Evolutionary conservation across 345 rosid species (phyloP), one percentile per base, ranked within the genome.

Genomic region (Theobroma cacao): DNA sequence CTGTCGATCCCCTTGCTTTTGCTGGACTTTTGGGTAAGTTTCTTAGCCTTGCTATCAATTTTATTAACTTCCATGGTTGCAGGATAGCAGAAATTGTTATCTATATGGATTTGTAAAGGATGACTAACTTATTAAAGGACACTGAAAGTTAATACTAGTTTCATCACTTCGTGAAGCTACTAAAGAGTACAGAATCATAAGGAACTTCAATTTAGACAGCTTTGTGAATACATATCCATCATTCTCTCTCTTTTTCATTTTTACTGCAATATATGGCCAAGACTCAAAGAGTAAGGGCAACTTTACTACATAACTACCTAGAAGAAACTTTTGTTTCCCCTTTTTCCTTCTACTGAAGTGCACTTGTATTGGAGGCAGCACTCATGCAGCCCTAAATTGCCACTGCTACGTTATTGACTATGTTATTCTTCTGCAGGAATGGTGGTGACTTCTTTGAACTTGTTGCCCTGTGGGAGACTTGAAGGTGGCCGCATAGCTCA

Each of bases 401-500:
- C 8, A 58, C 15, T 12, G 28, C 1, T 30, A 26, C 1, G 4
- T 12, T 2, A 67, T 67, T 65, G 28, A 75, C 70, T 55, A 10
- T 1, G 13, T 11, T 28, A 17, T 60, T 41, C 52, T 22, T 71
- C 1, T 81, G 77, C 90, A 95, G 98, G 98, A 76, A 95, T 92
- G 99, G 98, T 93, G 78, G 98, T 93, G 53, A 92, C 98, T 58
- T 95, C 98, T 43, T 81, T 93, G 81, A 95, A 95, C 88, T 80
- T 95, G 48, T 85, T 95, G 80, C 99, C 99, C 0, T 95, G 99
- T 24, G 98, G 99, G 63, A 90, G 96, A 70, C 99, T 95, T 0
- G 97, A 93, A 87, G 99, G 99, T 48, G 99, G 99, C 4, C 90
- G 98, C n/a, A 92, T 93, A 0, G 93, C 98, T 53, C 97, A 95